Evolutionary conservation across 2,329 filamentous ascomycete genomes (phyloP), one percentile per base, ranked within the genome.

Genomic region (Exophiala sp.): DNA sequence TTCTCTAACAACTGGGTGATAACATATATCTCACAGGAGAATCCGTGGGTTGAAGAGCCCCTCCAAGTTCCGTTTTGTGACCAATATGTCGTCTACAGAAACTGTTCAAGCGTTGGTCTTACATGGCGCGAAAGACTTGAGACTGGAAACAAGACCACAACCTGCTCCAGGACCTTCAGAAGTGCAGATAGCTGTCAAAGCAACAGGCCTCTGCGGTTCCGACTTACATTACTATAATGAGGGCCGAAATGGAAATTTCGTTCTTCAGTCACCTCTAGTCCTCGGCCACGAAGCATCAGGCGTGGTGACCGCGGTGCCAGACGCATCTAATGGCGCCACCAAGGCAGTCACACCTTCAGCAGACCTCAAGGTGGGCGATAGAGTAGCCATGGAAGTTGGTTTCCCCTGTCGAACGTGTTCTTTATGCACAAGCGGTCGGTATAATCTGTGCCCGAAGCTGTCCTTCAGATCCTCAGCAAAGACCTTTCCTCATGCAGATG

Each of bases 361-460:
- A 32, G 33, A 10, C 12, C 42, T 61, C 14, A 75, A 81, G 62
- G 68, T 79, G 9, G 91, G 91, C 54, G 91, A 96, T 73, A 85
- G 88, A 64, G 87, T 96, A 16, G 91, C 92, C n/a, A 77, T 97
- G 39, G 92, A 97, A 78, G 92, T 95, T 11, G 92, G 92, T 47
- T 81, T 89, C 48, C 89, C 91, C 1, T 97, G 92, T 75, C 84
- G 88, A 36, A 65, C 69, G 38, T 85, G 82, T 65, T 68, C 74
- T 18, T 70, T 79, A 47, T 85, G 82, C 65, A 69, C 72, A 40
- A 73, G 77, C 52, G 80, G 79, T 47, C 70, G 82, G 47, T 85
- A 85, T 66, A 85, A 85, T 62, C 81, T 85, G 59, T 85, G 82
- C 71, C 77, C 77, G 20, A 71, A 71, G 7, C 77, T 85, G 73